Conservation (phyloP, 176 grass and related monocot species). For the Urochloa ruziziensis region DNA sequence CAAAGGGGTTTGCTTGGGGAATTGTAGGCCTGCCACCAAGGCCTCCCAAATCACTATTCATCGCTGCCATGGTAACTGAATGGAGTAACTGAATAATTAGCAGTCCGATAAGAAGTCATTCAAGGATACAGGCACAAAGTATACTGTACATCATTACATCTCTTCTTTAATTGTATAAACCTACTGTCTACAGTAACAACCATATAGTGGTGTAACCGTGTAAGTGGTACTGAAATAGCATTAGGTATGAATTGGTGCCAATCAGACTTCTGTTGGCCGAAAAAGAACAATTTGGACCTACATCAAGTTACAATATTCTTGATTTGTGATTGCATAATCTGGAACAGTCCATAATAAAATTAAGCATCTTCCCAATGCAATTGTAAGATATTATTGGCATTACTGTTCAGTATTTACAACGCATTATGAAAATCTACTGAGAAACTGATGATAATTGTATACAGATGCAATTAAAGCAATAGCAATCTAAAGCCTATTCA, state of each 20-base stretch:
- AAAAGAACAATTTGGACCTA: background rate
- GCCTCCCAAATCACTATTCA: conserved; percentile 43
- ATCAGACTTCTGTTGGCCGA: background rate
- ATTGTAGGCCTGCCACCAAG: conserved; percentile 6
- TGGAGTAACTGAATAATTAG: conserved; percentile 6
- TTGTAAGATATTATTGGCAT: background rate
- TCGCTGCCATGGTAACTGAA: conserved; percentile 32
- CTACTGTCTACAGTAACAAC: background rate
- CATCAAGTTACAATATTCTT: background rate
- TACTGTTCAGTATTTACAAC: background rate
- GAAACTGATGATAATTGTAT: background rate
- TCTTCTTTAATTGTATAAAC: background rate
- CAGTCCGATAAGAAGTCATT: conserved; percentile 19
- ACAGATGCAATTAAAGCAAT: background rate
- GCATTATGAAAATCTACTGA: background rate
- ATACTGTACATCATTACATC: background rate
- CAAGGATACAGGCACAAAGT: background rate
- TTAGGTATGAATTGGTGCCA: background rate
- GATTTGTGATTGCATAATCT: background rate
- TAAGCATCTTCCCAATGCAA: background rate
- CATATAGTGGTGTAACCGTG: background rate
- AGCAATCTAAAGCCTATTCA: background rate
- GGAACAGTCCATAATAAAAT: background rate
- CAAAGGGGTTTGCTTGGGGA: conserved; percentile 64
- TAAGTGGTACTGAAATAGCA: conserved; percentile 4